Percentiles rank a stretch among this genome's conserved stretches.
Conservation (phyloP, 2,329 filamentous ascomycete species). For the Colletotrichum nymphaeae region DNA sequence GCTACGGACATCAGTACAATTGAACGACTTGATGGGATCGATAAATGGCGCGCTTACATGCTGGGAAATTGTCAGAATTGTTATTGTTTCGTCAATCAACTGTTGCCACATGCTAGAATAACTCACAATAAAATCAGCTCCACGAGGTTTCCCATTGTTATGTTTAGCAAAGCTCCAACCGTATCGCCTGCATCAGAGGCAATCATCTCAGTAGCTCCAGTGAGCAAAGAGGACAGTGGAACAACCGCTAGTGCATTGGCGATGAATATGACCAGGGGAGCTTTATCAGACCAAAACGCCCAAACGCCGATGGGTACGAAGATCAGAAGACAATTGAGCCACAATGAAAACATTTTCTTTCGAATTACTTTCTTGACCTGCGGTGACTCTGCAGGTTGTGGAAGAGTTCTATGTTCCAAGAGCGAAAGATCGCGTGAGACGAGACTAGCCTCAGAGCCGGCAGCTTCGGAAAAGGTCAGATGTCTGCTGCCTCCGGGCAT, state of each 20-base stretch:
- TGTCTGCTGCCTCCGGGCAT: not conserved
- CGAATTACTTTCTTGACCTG: not conserved
- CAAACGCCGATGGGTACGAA: constrained; percentile 79
- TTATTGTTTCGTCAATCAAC: not conserved
- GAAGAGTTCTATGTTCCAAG: not conserved
- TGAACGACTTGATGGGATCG: not conserved
- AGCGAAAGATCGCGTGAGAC: not conserved
- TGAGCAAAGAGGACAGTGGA: constrained; percentile 67
- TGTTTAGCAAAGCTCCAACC: constrained; percentile 69
- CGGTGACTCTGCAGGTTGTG: not conserved
- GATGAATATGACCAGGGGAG: constrained; percentile 60
- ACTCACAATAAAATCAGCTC: constrained; percentile 69
- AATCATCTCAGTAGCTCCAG: constrained; percentile 70
- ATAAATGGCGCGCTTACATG: constrained; percentile 43
- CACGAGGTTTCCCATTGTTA: constrained; percentile 72
- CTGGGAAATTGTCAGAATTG: constrained; percentile 40
- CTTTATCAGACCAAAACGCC: constrained; percentile 53
- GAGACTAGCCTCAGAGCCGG: not conserved
- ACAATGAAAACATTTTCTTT: constrained; percentile 49
- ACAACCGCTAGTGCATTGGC: constrained; percentile 72
- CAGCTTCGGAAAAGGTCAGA: constrained; percentile 1
- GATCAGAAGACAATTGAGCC: constrained; percentile 74
- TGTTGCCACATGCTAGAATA: constrained; percentile 12
- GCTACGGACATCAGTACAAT: constrained; percentile 49
- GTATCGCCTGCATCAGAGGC: constrained; percentile 68